phyloP scores from a whole-genome alignment of 169 alveolate species.

The Sarcocystis neurona region DNA sequence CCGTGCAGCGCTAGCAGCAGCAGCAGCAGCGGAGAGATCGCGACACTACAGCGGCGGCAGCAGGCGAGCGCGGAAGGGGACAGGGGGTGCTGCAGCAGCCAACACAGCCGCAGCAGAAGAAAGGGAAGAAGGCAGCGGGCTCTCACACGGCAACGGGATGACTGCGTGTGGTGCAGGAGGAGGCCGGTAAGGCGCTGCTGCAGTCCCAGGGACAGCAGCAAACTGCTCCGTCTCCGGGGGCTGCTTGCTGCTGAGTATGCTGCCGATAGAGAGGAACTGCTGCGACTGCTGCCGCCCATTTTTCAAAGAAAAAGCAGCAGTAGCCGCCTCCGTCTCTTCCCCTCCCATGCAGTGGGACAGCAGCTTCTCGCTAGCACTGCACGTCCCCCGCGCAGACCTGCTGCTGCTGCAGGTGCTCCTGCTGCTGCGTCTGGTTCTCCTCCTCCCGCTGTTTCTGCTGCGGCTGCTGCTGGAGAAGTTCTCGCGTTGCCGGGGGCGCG shows the following conservation, averaged over 20 bases:
- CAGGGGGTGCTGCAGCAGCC: neutral
- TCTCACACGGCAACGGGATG: too few species aligned
- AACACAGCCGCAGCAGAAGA: neutral
- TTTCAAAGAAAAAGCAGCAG: too few species aligned
- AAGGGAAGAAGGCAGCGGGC: neutral
- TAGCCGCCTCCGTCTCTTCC: neutral
- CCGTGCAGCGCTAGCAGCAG: too few species aligned
- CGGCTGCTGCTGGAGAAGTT: neutral
- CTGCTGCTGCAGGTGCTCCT: neutral
- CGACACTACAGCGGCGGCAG: neutral
- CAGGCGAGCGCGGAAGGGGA: neutral
- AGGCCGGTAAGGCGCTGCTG: too few species aligned
- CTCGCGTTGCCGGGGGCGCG: neutral
- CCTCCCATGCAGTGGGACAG: neutral
- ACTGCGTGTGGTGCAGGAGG: too few species aligned
- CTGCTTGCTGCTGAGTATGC: constrained; percentile 26
- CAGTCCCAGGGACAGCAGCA: neutral
- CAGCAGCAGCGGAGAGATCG: too few species aligned
- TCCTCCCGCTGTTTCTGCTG: too few species aligned
- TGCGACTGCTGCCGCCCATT: too few species aligned
- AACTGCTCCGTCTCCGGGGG: constrained; percentile 8
- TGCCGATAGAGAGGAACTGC: constrained; percentile 31
- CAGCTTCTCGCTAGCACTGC: neutral
- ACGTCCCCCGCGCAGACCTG: neutral
- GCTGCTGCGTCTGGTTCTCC: too few species aligned